Base-by-base conservation (phyloP, 306 rosid species). In the Pachyrhizus erosus region DNA sequence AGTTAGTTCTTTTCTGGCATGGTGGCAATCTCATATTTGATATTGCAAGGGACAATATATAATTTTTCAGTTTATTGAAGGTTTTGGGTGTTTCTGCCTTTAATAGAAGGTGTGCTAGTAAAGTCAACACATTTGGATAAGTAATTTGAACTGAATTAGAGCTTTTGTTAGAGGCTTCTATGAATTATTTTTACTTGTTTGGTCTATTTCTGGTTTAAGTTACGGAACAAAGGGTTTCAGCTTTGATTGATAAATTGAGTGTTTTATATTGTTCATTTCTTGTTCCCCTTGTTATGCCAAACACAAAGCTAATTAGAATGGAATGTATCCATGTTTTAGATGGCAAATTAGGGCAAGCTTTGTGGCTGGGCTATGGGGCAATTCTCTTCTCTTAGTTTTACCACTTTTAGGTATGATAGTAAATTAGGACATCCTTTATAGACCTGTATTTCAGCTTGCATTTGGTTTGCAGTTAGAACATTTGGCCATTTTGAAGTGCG, bases 361-460 rank as follows among this genome's bases (percentile, higher is more conserved):
- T 45, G 20, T 10, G n/a, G 31, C 37, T 11, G 11, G 72, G 78
- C 9, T 21, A 23, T 20, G 48, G 14, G 13, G 49, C 21, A 33
- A 46, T 20, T 33, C 40, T 29, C 64, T 45, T 20, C 3, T 37
- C 21, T 46, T 52, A 64, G 24, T 64, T 64, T n/a, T 64, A 31
- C 49, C 18, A 23, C 23, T 54, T 66, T 9, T 21, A 12, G 71
- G 76, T 42, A 45, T 23, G 13, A 64, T 64, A 17, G 70, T 31
- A 39, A 21, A 40, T 51, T 43, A 68, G 73, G 66, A 21, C 33
- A 45, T 75, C 23, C 18, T 76, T 11, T 14, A 37, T 37, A 20
- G 55, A 69, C 51, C 45, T 45, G 45, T 57, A 17, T 69, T 76
- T 69, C 70, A 40, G 62, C 5, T 75, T 52, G 81, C n/a, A 82